Base-by-base conservation (phyloP, 352 stramenopile genomes). In the Phytophthora parvispora region DNA sequence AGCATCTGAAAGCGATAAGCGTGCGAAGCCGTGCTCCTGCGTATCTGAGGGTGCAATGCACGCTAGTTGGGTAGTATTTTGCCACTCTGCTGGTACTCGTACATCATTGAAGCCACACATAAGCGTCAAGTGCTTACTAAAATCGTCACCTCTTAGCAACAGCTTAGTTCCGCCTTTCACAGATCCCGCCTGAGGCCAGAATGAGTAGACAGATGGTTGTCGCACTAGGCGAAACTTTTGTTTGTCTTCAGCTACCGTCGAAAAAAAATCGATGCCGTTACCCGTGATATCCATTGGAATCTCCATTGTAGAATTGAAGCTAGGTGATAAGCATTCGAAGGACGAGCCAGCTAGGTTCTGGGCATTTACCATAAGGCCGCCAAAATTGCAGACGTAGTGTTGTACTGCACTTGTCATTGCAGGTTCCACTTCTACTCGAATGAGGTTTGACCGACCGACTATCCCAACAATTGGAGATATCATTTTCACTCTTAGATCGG, bases 211-310 rank as follows among this genome's bases (percentile, higher is more conserved):
- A 28, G 43, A 68, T 4, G 75, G 75, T 5, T 50, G 50, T 24
- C 27, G 27, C 2, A 81, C 16, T 51, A 81, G 80, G 0, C 27
- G 60, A 34, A 85, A 84, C 6, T 34, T 43, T 27, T 45, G 25
- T 24, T 74, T 59, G 2, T 52, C 59, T 2, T 47, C 29, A 28
- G 25, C 29, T 18, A 29, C 49, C 2, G 74, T 28, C 10, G 54
- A 29, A 40, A 87, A 81, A 45, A 74, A 87, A 27, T 84, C 78
- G 25, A 81, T n/a, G n/a, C 63, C 68, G 36, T 89, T 89, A 10
- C 54, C 72, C 29, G 74, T 84, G 18, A 87, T 68, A 22, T 52
- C 38, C 31, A 89, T 5, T 18, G 56, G 34, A 10, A 74, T 13
- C 3, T 68, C 29, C 25, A 42, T 64, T 2, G 42, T 43, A 10